A percentile compares a stretch with the other conserved stretches of the same genome.
Evolutionary conservation across 495 filamentous ascomycete species (phyloP).

Genomic region (Ramalina intermedia): DNA sequence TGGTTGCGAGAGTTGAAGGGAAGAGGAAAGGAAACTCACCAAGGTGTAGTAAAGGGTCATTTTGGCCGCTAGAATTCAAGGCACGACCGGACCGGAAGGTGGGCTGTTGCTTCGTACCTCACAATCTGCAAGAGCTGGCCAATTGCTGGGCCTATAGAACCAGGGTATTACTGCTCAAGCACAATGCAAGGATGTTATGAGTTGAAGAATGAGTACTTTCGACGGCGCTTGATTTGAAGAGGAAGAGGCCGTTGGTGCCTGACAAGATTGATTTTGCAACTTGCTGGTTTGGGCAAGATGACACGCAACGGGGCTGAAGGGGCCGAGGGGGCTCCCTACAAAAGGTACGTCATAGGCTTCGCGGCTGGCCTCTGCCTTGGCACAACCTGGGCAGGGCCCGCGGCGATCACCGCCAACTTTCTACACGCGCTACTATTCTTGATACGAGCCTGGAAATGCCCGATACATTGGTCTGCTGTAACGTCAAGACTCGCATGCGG

Average conservation of each 20-base stretch:
- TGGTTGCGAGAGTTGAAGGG: background rate
- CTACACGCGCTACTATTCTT: background rate
- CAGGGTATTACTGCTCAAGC: no score
- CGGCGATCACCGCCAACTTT: background rate
- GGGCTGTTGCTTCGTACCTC: slow-evolving; percentile 4
- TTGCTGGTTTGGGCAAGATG: slow-evolving; percentile 2
- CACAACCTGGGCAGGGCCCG: background rate
- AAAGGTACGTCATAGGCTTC: background rate
- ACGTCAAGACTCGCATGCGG: no score
- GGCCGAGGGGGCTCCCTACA: background rate
- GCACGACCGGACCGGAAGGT: slow-evolving; percentile 2
- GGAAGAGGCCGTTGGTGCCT: no score
- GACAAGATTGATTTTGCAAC: no score
- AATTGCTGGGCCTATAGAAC: no score
- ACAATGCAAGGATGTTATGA: no score
- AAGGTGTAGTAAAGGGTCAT: slow-evolving; percentile 99
- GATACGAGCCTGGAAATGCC: no score
- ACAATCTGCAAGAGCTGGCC: no score
- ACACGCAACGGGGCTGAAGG: background rate
- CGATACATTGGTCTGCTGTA: no score
- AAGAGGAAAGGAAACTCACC: slow-evolving; percentile 40
- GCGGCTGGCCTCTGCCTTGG: slow-evolving; percentile 2
- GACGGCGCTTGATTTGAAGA: no score
- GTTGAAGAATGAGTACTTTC: no score
- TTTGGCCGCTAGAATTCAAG: slow-evolving; percentile 23